These are phyloP conservation scores for Penicillium nucicola DNA, from an alignment of 495 filamentous ascomycete genomes.

Conservation along the genomic window DNA sequence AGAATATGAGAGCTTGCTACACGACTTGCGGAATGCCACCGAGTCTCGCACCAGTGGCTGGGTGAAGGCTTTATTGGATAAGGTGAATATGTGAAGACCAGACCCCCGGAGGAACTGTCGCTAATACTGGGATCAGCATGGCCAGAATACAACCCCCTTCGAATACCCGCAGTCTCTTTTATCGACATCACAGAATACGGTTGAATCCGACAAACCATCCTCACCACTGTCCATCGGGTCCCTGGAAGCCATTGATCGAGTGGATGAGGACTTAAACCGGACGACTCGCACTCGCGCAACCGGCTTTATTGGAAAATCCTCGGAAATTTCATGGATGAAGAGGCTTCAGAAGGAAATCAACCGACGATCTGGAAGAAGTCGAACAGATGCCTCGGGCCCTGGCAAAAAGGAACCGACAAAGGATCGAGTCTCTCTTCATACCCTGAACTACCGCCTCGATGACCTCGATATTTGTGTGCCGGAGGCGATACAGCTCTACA, in stretches of 20 bases:
- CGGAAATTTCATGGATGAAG: slow-evolving; percentile 63
- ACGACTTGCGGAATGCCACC: slow-evolving; percentile 33
- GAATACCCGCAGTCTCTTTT: slow-evolving; percentile 32
- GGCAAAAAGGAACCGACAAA: slow-evolving; percentile 18
- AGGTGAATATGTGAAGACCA: slow-evolving; percentile 28
- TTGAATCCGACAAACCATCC: slow-evolving; percentile 12
- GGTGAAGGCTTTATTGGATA: slow-evolving; percentile 40
- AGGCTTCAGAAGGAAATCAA: slow-evolving; percentile 37
- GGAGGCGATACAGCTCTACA: slow-evolving; percentile 48
- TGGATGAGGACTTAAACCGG: slow-evolving; percentile 60
- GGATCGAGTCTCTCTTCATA: slow-evolving; percentile 30
- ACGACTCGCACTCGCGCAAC: slow-evolving; percentile 48
- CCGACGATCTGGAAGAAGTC: slow-evolving; percentile 27
- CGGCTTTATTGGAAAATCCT: slow-evolving; percentile 65
- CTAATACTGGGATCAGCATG: slow-evolving; percentile 10
- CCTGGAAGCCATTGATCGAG: slow-evolving; percentile 55
- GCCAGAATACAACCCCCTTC: slow-evolving; percentile 19
- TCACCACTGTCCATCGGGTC: slow-evolving; percentile 57
- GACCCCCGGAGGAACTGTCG: not conserved
- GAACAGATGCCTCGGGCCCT: slow-evolving; percentile 29
- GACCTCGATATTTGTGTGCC: slow-evolving; percentile 49
- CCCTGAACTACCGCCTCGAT: slow-evolving; percentile 58
- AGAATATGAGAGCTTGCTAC: slow-evolving; percentile 49
- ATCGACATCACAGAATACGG: slow-evolving; percentile 32
- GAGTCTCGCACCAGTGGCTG: slow-evolving; percentile 29